Evolutionary conservation across 2,329 filamentous ascomycete genomes (phyloP).

Genomic region (Colletotrichum ledebouriae): DNA sequence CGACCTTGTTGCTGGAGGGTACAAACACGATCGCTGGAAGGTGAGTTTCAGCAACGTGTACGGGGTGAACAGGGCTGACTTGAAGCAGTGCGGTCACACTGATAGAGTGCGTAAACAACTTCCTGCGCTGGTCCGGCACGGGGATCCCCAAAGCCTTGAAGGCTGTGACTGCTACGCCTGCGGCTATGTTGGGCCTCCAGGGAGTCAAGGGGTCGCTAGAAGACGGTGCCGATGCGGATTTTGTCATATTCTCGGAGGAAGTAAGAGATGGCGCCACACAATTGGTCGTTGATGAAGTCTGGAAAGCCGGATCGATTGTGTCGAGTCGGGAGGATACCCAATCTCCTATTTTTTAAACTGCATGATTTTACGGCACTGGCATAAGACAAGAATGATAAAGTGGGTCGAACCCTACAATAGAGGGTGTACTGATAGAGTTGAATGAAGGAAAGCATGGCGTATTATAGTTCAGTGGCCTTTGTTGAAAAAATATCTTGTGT

Average conservation of each 20-base stretch:
- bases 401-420: constrained; percentile 10
- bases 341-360: constrained; percentile 28
- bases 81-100: constrained; percentile 73
- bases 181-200: constrained; percentile 79
- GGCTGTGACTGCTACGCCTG: constrained; percentile 82
- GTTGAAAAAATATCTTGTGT: too few relatives aligned
- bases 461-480: too few relatives aligned
- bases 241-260: constrained; percentile 76
- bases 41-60: constrained; percentile 56
- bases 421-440: constrained; percentile 19
- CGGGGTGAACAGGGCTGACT: constrained; percentile 24
- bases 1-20: constrained; percentile 80
- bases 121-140: constrained; percentile 79
- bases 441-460: too few relatives aligned
- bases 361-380: neutral
- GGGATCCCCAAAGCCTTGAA: constrained; percentile 76
- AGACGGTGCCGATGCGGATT: constrained; percentile 75
- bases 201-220: constrained; percentile 75
- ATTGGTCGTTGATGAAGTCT: constrained; percentile 79
- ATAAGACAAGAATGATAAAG: neutral
- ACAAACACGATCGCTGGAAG: constrained; percentile 84
- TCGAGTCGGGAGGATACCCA: constrained; percentile 44
- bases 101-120: constrained; percentile 87
- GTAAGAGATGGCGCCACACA: constrained; percentile 59
- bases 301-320: constrained; percentile 79